Evolutionary conservation across 345 rosid species (phyloP).

Genomic region (Brassica napus): DNA sequence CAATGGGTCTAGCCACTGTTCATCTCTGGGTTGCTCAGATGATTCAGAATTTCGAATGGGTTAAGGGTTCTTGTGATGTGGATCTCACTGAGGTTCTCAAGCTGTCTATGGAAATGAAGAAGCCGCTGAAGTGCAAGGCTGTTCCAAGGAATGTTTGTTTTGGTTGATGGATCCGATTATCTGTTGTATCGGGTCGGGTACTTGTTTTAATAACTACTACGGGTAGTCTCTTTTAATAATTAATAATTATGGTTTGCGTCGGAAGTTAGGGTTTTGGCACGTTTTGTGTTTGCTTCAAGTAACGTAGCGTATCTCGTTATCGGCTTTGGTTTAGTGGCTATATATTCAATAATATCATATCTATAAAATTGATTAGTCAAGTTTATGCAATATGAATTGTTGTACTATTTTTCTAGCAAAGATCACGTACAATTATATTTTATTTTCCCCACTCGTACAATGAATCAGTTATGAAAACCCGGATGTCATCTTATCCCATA

Average conservation of each 20-base stretch:
- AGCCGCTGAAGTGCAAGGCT: slow-evolving; percentile 54
- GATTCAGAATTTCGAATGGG: slow-evolving; percentile 53
- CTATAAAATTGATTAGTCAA: slow-evolving; percentile 7
- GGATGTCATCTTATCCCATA: not conserved
- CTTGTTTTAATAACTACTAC: slow-evolving; percentile 12
- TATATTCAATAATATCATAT: not conserved
- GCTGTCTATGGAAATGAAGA: slow-evolving; percentile 68
- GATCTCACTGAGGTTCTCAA: slow-evolving; percentile 53
- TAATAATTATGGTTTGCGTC: slow-evolving; percentile 11
- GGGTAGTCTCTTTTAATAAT: slow-evolving; percentile 14
- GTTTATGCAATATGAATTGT: slow-evolving; percentile 4
- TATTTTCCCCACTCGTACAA: not conserved
- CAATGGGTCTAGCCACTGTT: slow-evolving; percentile 62
- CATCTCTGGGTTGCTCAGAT: slow-evolving; percentile 63
- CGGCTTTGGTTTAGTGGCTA: slow-evolving; percentile 1
- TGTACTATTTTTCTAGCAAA: not conserved
- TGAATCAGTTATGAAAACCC: not conserved
- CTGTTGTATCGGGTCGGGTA: not conserved
- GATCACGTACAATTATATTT: not conserved
- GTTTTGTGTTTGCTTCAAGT: slow-evolving; percentile 12
- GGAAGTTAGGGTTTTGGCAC: slow-evolving; percentile 37
- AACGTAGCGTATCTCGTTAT: not conserved
- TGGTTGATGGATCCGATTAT: not conserved
- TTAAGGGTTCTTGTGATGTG: slow-evolving; percentile 39
- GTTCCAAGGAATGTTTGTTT: slow-evolving; percentile 45